Percentiles rank a stretch among this genome's conserved stretches.
Evolutionary conservation across 2,329 filamentous ascomycete species (phyloP).

Genomic region (Fusarium albosuccineum): DNA sequence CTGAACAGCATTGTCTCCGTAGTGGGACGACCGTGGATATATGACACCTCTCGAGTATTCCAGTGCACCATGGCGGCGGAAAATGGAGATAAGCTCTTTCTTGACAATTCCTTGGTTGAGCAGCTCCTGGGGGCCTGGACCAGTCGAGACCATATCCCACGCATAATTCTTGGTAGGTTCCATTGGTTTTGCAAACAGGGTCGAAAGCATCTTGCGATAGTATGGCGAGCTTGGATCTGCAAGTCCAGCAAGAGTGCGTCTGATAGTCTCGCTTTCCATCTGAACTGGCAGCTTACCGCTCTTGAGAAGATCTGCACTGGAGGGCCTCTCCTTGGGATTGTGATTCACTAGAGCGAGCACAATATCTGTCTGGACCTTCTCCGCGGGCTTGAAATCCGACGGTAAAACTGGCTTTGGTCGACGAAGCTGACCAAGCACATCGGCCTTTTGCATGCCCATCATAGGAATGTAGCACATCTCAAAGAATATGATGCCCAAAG

Average conservation of each 20-base stretch:
- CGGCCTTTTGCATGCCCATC: slow-evolving; percentile 74
- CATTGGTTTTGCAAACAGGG: slow-evolving; percentile 81
- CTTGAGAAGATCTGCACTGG: slow-evolving; percentile 83
- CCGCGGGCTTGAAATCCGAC: slow-evolving; percentile 74
- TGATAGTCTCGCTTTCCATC: slow-evolving; percentile 92
- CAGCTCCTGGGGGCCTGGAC: slow-evolving; percentile 69
- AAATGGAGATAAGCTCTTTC: slow-evolving; percentile 80
- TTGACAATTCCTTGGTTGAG: slow-evolving; percentile 81
- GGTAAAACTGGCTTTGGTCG: slow-evolving; percentile 78
- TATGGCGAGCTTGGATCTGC: slow-evolving; percentile 88
- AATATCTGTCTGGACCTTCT: slow-evolving; percentile 83
- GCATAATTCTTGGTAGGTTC: slow-evolving; percentile 85
- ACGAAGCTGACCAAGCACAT: slow-evolving; percentile 76
- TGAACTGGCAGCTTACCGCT: slow-evolving; percentile 90
- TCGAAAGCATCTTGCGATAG: slow-evolving; percentile 89
- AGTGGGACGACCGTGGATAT: slow-evolving; percentile 86
- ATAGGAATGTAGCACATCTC: slow-evolving; percentile 88
- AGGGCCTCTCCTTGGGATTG: slow-evolving; percentile 84
- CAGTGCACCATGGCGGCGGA: slow-evolving; percentile 89
- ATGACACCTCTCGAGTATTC: slow-evolving; percentile 81
- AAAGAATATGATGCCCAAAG: slow-evolving; percentile 96
- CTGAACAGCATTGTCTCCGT: slow-evolving; percentile 79
- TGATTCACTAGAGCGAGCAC: slow-evolving; percentile 85
- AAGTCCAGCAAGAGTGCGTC: slow-evolving; percentile 83
- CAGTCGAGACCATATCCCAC: slow-evolving; percentile 77